These are phyloP conservation scores for Lactifluus pinguis DNA, from an alignment of 768 basidiomycete genomes.

Conservation along the genomic window DNA sequence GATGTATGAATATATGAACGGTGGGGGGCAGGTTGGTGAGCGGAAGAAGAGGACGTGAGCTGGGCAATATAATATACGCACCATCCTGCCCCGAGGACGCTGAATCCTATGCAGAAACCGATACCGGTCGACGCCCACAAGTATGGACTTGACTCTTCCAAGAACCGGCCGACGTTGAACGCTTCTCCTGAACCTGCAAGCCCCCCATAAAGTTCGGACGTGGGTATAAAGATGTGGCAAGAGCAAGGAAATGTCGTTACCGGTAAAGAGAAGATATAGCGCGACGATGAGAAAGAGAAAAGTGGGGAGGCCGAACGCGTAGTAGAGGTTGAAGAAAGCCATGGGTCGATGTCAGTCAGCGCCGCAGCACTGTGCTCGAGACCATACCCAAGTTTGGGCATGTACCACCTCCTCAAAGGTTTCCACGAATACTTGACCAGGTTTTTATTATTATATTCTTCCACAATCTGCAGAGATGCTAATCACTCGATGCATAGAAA, in stretches of 20 bases:
- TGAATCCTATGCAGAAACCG: conserved; percentile 86
- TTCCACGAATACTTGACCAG: conserved; percentile 85
- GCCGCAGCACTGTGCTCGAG: neutral
- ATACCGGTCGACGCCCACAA: conserved; percentile 88
- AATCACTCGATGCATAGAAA: conserved; percentile 37
- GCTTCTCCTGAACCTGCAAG: conserved; percentile 71
- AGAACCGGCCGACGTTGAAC: conserved; percentile 90
- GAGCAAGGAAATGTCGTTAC: conserved; percentile 29
- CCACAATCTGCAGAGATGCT: no score
- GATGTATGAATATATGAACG: no score
- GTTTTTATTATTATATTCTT: conserved; percentile 27
- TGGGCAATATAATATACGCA: conserved; percentile 30
- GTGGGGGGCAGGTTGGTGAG: no score
- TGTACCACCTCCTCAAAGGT: conserved; percentile 94
- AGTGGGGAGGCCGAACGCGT: conserved; percentile 58
- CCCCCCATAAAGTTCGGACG: no score
- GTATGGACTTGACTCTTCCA: conserved; percentile 91
- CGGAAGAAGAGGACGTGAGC: no score
- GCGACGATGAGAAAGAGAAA: conserved; percentile 59
- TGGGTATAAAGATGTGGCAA: neutral
- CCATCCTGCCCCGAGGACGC: conserved; percentile 95
- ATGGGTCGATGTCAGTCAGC: no score
- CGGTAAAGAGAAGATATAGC: conserved; percentile 85
- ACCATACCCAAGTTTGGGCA: no score
- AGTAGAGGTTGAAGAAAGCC: conserved; percentile 38